These are phyloP conservation scores for Senna tora DNA, from an alignment of 306 rosid species.

Conservation along the genomic window DNA sequence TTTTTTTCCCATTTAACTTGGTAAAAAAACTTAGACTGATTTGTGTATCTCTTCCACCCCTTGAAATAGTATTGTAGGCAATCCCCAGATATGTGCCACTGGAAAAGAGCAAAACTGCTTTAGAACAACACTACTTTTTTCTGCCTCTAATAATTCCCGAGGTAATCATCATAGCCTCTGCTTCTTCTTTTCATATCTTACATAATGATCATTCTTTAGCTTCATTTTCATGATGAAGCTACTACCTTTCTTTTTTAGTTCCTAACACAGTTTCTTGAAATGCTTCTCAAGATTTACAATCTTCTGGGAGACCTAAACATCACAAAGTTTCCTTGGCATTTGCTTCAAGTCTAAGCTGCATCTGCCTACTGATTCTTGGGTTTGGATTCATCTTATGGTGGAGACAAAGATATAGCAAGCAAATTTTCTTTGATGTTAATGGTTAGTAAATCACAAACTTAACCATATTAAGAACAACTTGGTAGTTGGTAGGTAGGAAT, in stretches of 20 bases:
- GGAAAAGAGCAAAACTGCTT: slow-evolving; percentile 66
- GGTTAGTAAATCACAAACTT: slow-evolving; percentile 57
- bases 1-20: slow-evolving; percentile 5
- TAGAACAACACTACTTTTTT: slow-evolving; percentile 54
- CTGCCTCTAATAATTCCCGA: slow-evolving; percentile 56
- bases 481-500: not conserved
- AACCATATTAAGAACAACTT: not conserved
- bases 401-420: slow-evolving; percentile 83
- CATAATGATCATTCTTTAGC: not conserved
- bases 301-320: slow-evolving; percentile 64
- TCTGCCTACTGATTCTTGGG: slow-evolving; percentile 74
- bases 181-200: slow-evolving; percentile 1
- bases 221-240: not conserved
- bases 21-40: too few species aligned
- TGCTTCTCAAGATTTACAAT: slow-evolving; percentile 54
- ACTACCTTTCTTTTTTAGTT: not conserved
- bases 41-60: slow-evolving; percentile 27
- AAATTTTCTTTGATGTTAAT: slow-evolving; percentile 83
- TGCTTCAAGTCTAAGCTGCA: slow-evolving; percentile 89
- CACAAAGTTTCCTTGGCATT: slow-evolving; percentile 84
- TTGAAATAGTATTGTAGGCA: slow-evolving; percentile 76
- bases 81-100: slow-evolving; percentile 69
- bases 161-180: slow-evolving; percentile 60
- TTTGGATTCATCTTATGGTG: slow-evolving; percentile 89
- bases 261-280: slow-evolving; percentile 38